phyloP scores from a whole-genome alignment of 129 eudicot species.

The Escallonia herrerae region DNA sequence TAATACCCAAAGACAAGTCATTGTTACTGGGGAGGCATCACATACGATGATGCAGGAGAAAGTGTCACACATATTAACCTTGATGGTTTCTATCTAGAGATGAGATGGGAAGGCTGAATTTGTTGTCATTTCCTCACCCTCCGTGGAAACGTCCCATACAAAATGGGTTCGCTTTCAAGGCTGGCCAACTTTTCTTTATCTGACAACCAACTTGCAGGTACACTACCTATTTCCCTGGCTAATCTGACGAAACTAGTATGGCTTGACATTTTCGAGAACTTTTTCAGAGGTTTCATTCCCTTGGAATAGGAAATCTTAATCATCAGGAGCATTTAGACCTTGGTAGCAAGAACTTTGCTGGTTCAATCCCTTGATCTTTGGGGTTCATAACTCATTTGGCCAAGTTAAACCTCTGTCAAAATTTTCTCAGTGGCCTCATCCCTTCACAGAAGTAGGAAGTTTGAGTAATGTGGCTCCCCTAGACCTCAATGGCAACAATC shows the following conservation, averaged over 20 bases:
- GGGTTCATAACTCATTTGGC: neutral
- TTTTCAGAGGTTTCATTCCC: neutral
- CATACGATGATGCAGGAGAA: no score
- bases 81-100: no score
- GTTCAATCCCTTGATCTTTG: neutral
- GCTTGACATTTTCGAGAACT: no score
- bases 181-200: neutral
- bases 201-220: neutral
- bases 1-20: no score
- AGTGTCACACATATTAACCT: no score
- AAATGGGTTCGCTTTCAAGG: neutral
- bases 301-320: neutral
- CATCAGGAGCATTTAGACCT: neutral
- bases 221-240: neutral
- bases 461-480: neutral
- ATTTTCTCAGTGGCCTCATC: slow-evolving; percentile 1
- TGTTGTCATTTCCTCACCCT: neutral
- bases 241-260: slow-evolving; percentile 2
- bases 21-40: no score
- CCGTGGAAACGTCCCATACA: neutral
- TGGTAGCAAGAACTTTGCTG: neutral
- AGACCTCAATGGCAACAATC: neutral
- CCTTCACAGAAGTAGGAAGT: neutral
- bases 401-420: neutral
- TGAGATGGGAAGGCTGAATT: neutral